Base-by-base conservation (phyloP, 768 basidiomycete genomes). In the Rickenella mellea region DNA sequence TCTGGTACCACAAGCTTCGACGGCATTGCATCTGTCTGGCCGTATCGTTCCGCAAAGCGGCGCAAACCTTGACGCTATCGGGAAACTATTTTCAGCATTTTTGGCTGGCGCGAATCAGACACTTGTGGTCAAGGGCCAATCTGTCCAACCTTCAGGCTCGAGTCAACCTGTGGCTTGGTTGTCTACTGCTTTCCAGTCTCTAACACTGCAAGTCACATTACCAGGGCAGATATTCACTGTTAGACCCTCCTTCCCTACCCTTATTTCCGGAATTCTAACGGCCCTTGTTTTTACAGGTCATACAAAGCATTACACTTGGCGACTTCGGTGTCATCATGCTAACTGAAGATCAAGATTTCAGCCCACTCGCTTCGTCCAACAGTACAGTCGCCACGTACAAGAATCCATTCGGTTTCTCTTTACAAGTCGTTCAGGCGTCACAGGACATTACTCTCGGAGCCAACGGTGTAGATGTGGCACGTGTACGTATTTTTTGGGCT, bases 321-420 rank as follows among this genome's bases (percentile, higher is more conserved):
- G 80, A 83, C 52, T 61, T 85, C 27, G 65, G 63, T 21, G 55
- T 84, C 27, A 68, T 62, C 6, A 68, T 84, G 58, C 55, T 69
- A 21, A 67, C 65, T 6, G 65, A 66, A 28, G 65, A 67, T 40
- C 65, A 84, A 54, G 66, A 74, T 0, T 83, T 74, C 49, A 70
- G 73, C 1, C 80, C 82, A 0, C 62, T 70, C n/a, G 62, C 80
- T 0, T 71, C 74, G 47, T 83, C 79, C 4, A 59, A 69, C 29
- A 58, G 64, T 39, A 77, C 76, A 0, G 41, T 76, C 3, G 78
- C 76, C 12, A 60, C 67, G 48, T 82, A 80, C 56, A 74, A 72
- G 57, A 86, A 84, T 58, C 83, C 83, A 1, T 85, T 85, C 54
- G 83, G 83, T 3, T 86, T 86, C 60, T 73, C 77, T 9, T 55